These are phyloP conservation scores for Xylaria sp. DNA, from an alignment of 2,329 filamentous ascomycete genomes.

Conservation along the genomic window DNA sequence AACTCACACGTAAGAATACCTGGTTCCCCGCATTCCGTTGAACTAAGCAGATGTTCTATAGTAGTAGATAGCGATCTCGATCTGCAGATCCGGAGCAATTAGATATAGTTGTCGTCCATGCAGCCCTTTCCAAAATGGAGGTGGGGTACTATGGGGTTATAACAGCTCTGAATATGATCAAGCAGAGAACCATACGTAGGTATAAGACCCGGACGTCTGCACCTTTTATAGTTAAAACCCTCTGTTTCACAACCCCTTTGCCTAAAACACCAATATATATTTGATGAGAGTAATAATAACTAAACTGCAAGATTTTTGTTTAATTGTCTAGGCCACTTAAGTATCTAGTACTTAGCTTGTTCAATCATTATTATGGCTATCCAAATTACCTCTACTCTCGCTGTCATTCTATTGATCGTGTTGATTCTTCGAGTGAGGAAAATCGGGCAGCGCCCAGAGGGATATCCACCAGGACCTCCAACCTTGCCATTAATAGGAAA, in stretches of 20 bases:
- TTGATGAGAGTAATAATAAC: no score
- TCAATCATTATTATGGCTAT: slow-evolving; percentile 8
- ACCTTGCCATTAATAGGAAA: slow-evolving; percentile 64
- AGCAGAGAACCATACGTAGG: no score
- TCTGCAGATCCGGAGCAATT: neutral
- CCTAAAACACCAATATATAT: no score
- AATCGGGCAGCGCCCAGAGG: slow-evolving; percentile 46
- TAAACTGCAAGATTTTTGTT: no score
- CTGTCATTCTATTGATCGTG: neutral
- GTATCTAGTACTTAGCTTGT: no score
- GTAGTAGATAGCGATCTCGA: neutral
- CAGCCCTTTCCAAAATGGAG: neutral
- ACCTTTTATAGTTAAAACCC: no score
- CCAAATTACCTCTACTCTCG: neutral
- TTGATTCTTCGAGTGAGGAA: slow-evolving; percentile 33
- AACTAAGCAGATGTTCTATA: neutral
- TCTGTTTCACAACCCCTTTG: no score
- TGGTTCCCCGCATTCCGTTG: neutral
- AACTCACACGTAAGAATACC: neutral
- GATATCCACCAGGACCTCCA: slow-evolving; percentile 61
- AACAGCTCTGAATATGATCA: neutral
- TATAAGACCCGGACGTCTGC: no score
- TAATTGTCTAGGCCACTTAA: no score
- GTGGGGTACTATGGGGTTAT: neutral
- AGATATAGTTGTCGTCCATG: neutral